A percentile compares a stretch with the other conserved stretches of the same genome.
Conservation (phyloP, 306 rosid genomes). For the Medicago arabica region DNA sequence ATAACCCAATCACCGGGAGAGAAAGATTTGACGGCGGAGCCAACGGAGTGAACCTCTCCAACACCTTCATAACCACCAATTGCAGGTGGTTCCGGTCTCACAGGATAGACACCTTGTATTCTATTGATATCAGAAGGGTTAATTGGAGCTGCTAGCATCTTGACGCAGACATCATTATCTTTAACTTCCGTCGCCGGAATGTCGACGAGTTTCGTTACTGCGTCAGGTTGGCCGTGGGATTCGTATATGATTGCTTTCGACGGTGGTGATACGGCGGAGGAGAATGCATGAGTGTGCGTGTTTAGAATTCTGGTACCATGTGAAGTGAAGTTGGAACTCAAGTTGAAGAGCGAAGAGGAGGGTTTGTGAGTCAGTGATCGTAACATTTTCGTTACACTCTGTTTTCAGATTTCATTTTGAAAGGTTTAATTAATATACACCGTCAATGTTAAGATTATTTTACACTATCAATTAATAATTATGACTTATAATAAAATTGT, state of each 20-base stretch:
- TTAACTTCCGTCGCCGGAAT: conserved; percentile 70
- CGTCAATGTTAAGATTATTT: too few relatives aligned
- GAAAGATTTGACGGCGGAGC: conserved; percentile 62
- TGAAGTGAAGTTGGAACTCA: background rate
- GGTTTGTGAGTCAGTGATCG: conserved; percentile 53
- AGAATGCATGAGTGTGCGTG: conserved; percentile 51
- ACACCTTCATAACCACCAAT: conserved; percentile 95
- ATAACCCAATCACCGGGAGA: conserved; percentile 88
- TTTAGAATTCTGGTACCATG: background rate
- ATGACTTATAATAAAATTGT: too few relatives aligned
- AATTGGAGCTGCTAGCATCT: conserved; percentile 89
- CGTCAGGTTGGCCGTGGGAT: conserved; percentile 73
- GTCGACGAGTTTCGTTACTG: conserved; percentile 63
- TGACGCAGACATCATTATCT: conserved; percentile 84
- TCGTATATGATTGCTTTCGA: conserved; percentile 90
- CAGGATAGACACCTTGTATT: conserved; percentile 92
- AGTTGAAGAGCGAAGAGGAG: conserved; percentile 25
- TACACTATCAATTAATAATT: too few relatives aligned
- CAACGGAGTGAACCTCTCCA: conserved; percentile 80
- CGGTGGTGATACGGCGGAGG: conserved; percentile 74
- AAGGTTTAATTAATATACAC: too few relatives aligned
- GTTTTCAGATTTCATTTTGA: too few relatives aligned
- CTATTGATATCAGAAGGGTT: conserved; percentile 91
- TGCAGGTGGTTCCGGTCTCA: conserved; percentile 86
- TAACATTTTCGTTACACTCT: conserved; percentile 42